A percentile compares a stretch with the other conserved stretches of the same genome.
Evolutionary conservation across 2,329 filamentous ascomycete species (phyloP).

Genomic region (Fonsecaea nubica): DNA sequence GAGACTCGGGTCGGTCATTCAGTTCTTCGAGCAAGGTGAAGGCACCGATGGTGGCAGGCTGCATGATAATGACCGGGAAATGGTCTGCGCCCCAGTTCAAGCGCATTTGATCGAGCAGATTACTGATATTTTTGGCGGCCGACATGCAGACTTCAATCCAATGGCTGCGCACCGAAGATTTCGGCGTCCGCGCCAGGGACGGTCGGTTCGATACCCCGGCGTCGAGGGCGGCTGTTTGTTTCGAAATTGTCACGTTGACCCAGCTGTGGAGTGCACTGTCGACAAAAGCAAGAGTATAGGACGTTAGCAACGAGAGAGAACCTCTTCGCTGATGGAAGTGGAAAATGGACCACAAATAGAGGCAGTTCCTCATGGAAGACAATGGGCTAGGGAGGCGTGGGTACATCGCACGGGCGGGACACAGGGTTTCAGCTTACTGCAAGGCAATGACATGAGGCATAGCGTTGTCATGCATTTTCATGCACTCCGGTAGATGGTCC

Average conservation of each 20-base stretch:
- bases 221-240: conserved; percentile 30
- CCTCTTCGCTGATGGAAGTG: neutral
- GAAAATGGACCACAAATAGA: neutral
- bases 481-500: conserved; percentile 40
- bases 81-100: conserved; percentile 44
- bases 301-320: neutral
- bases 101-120: conserved; percentile 41
- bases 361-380: neutral
- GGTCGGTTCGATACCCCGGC: conserved; percentile 20
- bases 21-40: conserved; percentile 43
- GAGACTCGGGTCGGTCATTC: conserved; percentile 35
- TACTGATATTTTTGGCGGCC: conserved; percentile 40
- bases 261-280: conserved; percentile 31
- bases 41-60: conserved; percentile 43
- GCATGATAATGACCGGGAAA: conserved; percentile 44
- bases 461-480: conserved; percentile 35
- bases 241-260: conserved; percentile 42
- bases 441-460: conserved; percentile 42
- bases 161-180: conserved; percentile 26
- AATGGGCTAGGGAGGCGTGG: neutral
- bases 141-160: conserved; percentile 39
- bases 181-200: conserved; percentile 36
- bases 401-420: neutral
- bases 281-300: neutral
- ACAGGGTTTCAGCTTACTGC: conserved; percentile 38